Evolutionary conservation across 2,329 filamentous ascomycete species (phyloP), one percentile per base, ranked within the genome.

Genomic region (Passalora sequoiae): DNA sequence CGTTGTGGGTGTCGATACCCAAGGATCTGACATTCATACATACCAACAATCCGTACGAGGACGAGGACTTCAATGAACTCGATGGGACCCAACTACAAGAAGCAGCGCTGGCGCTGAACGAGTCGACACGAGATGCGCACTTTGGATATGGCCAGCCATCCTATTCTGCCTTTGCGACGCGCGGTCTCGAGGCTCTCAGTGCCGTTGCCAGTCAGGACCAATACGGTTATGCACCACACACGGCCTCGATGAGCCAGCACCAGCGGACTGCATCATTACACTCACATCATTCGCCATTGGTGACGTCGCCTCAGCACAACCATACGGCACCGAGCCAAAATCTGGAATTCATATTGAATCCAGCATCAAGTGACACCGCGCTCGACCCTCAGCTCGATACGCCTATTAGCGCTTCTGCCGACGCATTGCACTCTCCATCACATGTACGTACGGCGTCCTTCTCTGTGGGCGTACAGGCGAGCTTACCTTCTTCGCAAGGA

Each of bases 1-100:
- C 72, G 45, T 68, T 77, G n/a, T 83, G 79, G 79, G 66, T 82
- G 24, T 74, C 79, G 47, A 73, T 82, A 22, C 79, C 79, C 2
- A 76, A 73, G 53, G 70, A 77, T 51, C 69, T 83, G 30, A 77
- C 75, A 5, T 83, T 82, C 55, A 70, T 80, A 54, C 74, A 81
- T 55, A 78, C 77, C 44, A 75, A 72, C 28, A 78, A 82, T 55
- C 78, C 78, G 2, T 81, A 78, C 57, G 72, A 76, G 19, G 76
- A 79, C 38, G 55, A 60, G 31, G 55, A 60, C 8, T 53, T 42
- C 21, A 53, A 53, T 16, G 51, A 32, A 15, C 16, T 43, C 19
- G n/a, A 15, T 19, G 22, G 16, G 36, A 5, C 17, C 20, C 28
- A 27, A 16, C 16, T 30, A 10, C 12, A 24, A n/a, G 17, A n/a